These are phyloP conservation scores for Candida nitratophila DNA, from an alignment of 805 yeast genomes.

Conservation along the genomic window DNA sequence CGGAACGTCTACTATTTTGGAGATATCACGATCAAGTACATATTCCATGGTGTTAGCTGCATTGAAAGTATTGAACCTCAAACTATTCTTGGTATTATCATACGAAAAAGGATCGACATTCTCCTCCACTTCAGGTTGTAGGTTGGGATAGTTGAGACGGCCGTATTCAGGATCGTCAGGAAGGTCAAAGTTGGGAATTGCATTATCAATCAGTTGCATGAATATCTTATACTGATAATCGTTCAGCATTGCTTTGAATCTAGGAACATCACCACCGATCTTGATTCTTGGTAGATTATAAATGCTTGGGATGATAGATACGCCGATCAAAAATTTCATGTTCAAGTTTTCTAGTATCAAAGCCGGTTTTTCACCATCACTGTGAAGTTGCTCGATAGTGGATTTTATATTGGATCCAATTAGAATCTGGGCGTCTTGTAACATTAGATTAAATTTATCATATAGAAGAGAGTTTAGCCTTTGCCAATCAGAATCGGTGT, in stretches of 20 bases:
- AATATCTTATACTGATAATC: slow-evolving; percentile 88
- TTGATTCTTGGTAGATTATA: slow-evolving; percentile 63
- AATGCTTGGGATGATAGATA: slow-evolving; percentile 82
- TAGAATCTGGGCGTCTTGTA: slow-evolving; percentile 82
- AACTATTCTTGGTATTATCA: not conserved
- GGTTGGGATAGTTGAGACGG: not conserved
- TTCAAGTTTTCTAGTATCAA: slow-evolving; percentile 71
- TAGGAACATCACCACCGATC: slow-evolving; percentile 73
- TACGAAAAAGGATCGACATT: not conserved
- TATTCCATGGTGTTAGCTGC: not conserved
- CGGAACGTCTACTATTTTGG: slow-evolving; percentile 9
- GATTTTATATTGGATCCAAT: slow-evolving; percentile 78
- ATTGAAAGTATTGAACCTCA: not conserved
- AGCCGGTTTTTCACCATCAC: slow-evolving; percentile 37
- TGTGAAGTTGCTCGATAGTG: slow-evolving; percentile 67
- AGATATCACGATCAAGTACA: not conserved
- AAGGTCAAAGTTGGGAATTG: slow-evolving; percentile 48
- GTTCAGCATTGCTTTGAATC: slow-evolving; percentile 61
- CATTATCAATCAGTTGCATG: slow-evolving; percentile 66
- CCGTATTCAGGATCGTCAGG: slow-evolving; percentile 6
- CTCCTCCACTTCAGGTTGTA: not conserved
- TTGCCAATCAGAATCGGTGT: slow-evolving; percentile 66
- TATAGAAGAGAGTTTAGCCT: slow-evolving; percentile 74
- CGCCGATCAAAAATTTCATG: slow-evolving; percentile 65
- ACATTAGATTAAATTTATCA: slow-evolving; percentile 70